A percentile compares a stretch with the other conserved stretches of the same genome.
These are phyloP conservation scores for Epithele typhae DNA, from an alignment of 768 basidiomycete species.

Conservation along the genomic window DNA sequence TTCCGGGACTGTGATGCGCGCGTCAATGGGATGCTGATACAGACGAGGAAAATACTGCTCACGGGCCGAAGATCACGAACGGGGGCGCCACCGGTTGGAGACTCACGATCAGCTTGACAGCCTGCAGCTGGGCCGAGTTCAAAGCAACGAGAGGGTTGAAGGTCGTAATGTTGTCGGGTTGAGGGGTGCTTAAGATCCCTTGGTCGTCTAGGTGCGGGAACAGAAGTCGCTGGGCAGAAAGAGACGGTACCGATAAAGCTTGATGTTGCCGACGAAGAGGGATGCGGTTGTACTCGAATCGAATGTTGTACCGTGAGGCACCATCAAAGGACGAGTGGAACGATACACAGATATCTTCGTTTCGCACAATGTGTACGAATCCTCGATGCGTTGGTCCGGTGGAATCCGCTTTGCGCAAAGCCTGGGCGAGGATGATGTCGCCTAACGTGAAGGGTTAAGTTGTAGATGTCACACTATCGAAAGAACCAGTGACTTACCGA, in stretches of 20 bases:
- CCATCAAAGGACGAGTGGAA: slow-evolving; percentile 42
- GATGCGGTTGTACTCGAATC: slow-evolving; percentile 49
- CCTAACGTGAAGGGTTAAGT: slow-evolving; percentile 16
- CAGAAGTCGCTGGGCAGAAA: slow-evolving; percentile 1
- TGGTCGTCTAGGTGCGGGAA: too few species aligned
- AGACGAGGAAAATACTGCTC: too few species aligned
- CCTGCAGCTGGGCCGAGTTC: slow-evolving; percentile 46
- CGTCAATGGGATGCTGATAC: too few species aligned
- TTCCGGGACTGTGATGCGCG: slow-evolving; percentile 34
- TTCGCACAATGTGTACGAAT: slow-evolving; percentile 45
- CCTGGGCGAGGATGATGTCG: slow-evolving; percentile 28
- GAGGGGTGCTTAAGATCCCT: too few species aligned
- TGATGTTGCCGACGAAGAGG: slow-evolving; percentile 57
- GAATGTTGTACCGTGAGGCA: slow-evolving; percentile 44
- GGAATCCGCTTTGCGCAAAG: slow-evolving; percentile 29
- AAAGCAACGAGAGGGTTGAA: slow-evolving; percentile 38
- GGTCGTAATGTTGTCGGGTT: too few species aligned
- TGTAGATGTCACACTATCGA: too few species aligned
- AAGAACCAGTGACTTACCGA: slow-evolving; percentile 28
- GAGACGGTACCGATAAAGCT: slow-evolving; percentile 42
- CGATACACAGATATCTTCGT: slow-evolving; percentile 39
- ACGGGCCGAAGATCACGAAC: slow-evolving; percentile 64
- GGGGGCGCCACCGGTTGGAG: slow-evolving; percentile 44
- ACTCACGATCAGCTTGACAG: slow-evolving; percentile 43
- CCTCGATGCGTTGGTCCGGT: slow-evolving; percentile 29